Percentiles rank a stretch among this genome's conserved stretches.
Evolutionary conservation across 257 asterid genomes (phyloP).

Genomic region (Solanum stenotomum): DNA sequence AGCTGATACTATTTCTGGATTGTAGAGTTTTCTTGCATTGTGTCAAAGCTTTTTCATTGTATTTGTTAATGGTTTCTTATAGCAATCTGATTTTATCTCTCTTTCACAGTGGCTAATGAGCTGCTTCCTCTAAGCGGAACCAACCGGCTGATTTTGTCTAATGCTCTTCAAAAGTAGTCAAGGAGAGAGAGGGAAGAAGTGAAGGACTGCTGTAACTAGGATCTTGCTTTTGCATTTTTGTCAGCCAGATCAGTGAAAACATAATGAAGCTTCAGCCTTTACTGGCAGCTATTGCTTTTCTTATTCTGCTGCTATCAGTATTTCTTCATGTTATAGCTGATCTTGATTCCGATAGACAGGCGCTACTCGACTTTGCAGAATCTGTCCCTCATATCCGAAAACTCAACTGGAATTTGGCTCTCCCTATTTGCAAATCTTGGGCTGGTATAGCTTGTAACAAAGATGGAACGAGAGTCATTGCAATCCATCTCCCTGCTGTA

Average conservation of each 20-base stretch:
- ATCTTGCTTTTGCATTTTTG: not conserved
- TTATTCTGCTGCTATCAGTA: slow-evolving; percentile 20
- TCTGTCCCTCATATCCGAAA: slow-evolving; percentile 59
- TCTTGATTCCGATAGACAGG: slow-evolving; percentile 52
- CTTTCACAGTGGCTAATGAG: not conserved
- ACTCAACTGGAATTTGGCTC: slow-evolving; percentile 53
- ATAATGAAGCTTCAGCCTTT: slow-evolving; percentile 31
- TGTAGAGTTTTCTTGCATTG: not conserved
- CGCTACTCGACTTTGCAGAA: slow-evolving; percentile 54
- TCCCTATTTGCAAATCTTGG: slow-evolving; percentile 63
- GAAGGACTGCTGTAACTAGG: not conserved
- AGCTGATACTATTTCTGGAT: not conserved
- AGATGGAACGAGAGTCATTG: slow-evolving; percentile 48
- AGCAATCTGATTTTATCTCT: not conserved
- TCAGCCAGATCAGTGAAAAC: not conserved
- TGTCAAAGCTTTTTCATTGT: not conserved
- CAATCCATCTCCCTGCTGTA: slow-evolving; percentile 65
- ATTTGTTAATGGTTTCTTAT: not conserved
- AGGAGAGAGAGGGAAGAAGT: not conserved
- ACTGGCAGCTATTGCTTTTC: slow-evolving; percentile 14
- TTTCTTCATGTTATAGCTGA: slow-evolving; percentile 23
- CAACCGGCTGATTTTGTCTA: not conserved
- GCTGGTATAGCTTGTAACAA: slow-evolving; percentile 57
- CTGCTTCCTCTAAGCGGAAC: not conserved
- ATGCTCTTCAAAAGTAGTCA: not conserved